These are phyloP conservation scores for Ananas comosus DNA, from an alignment of 176 grass and related monocot genomes.

Conservation along the genomic window DNA sequence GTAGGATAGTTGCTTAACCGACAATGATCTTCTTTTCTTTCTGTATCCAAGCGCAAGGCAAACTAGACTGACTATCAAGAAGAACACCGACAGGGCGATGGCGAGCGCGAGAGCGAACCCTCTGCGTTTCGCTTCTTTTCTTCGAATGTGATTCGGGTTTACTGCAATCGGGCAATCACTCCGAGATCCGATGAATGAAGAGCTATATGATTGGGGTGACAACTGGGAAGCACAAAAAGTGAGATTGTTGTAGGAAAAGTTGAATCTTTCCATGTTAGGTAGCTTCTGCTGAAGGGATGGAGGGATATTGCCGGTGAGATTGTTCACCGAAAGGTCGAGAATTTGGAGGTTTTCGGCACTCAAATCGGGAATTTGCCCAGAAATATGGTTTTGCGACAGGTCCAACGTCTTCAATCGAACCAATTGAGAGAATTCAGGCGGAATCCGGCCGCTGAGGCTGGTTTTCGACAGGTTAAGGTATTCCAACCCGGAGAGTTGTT, in stretches of 20 bases:
- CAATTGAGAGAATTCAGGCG: slow-evolving; percentile 37
- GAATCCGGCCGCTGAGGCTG: slow-evolving; percentile 45
- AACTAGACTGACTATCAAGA: slow-evolving; percentile 36
- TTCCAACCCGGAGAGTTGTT: slow-evolving; percentile 43
- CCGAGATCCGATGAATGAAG: slow-evolving; percentile 58
- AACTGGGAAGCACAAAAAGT: slow-evolving; percentile 70
- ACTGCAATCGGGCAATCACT: slow-evolving; percentile 94
- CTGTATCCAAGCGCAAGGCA: slow-evolving; percentile 39
- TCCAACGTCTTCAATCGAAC: slow-evolving; percentile 58
- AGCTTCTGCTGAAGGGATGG: slow-evolving; percentile 56
- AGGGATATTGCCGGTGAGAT: slow-evolving; percentile 85
- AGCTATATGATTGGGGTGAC: slow-evolving; percentile 37
- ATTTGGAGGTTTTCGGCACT: slow-evolving; percentile 32
- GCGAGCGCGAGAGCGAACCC: slow-evolving; percentile 45
- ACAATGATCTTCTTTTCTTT: slow-evolving; percentile 28
- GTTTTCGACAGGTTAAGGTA: slow-evolving; percentile 90
- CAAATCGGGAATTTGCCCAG: slow-evolving; percentile 53
- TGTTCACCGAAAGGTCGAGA: slow-evolving; percentile 86
- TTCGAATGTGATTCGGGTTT: slow-evolving; percentile 44
- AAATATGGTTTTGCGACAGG: slow-evolving; percentile 76
- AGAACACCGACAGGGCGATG: slow-evolving; percentile 52
- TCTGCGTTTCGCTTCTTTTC: slow-evolving; percentile 17
- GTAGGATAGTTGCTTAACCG: slow-evolving; percentile 55
- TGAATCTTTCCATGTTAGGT: slow-evolving; percentile 49
- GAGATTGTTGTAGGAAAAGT: slow-evolving; percentile 98